phyloP scores from a whole-genome alignment of 192 early-diverging fungal genomes.

The Podila verticillata region DNA sequence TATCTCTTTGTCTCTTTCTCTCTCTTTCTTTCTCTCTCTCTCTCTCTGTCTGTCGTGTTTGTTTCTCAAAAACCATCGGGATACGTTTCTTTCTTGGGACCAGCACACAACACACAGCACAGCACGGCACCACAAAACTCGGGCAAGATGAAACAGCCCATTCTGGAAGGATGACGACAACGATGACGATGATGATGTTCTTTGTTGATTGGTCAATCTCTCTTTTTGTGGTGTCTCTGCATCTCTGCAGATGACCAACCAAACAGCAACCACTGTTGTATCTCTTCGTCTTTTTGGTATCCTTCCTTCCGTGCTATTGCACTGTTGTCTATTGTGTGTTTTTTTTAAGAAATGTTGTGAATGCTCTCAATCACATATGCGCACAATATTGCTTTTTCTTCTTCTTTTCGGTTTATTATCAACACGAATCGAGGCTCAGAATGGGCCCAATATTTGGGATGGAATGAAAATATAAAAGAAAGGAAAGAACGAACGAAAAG shows the following conservation, averaged over 20 bases:
- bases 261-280: too few species aligned
- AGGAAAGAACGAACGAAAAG: neutral
- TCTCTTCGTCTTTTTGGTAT: too few species aligned
- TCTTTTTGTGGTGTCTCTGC: neutral
- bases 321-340: neutral
- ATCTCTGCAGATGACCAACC: neutral
- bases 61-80: neutral
- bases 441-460: neutral
- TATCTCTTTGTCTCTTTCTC: too few species aligned
- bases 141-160: neutral
- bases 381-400: neutral
- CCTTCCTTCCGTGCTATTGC: too few species aligned
- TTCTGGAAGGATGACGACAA: neutral
- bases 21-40: too few species aligned
- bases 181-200: too few species aligned
- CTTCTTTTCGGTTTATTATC: neutral
- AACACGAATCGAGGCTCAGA: slow-evolving; percentile 1
- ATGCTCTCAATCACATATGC: slow-evolving; percentile 1
- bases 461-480: neutral
- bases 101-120: too few species aligned
- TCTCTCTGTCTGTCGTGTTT: too few species aligned
- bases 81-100: neutral
- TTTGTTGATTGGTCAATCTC: neutral
- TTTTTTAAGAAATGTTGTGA: neutral
- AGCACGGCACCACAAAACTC: too few species aligned